Percentiles rank a stretch among this genome's conserved stretches.
phyloP scores from a whole-genome alignment of 2,329 filamentous ascomycete species.

The Apiospora koreana region DNA sequence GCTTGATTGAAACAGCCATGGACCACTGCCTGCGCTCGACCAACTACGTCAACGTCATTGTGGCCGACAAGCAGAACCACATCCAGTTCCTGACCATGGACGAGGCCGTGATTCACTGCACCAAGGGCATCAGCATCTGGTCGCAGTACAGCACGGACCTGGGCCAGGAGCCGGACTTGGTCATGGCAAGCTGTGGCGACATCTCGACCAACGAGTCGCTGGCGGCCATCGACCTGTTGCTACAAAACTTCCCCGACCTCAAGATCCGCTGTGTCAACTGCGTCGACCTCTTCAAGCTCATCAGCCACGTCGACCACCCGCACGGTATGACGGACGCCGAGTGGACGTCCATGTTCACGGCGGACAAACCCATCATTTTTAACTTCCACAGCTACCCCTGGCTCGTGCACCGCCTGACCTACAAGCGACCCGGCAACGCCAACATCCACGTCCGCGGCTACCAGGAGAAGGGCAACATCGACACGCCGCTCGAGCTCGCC shows the following conservation, averaged over 20 bases:
- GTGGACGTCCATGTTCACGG: constrained; percentile 71
- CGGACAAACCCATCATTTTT: constrained; percentile 73
- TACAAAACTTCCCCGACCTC: constrained; percentile 69
- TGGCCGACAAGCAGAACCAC: constrained; percentile 79
- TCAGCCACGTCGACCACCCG: constrained; percentile 68
- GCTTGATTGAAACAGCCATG: too few relatives aligned
- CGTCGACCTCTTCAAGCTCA: constrained; percentile 79
- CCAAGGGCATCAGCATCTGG: constrained; percentile 79
- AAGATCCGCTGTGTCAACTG: constrained; percentile 81
- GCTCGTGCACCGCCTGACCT: constrained; percentile 76
- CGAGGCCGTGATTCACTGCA: constrained; percentile 72
- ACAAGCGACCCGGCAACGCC: constrained; percentile 68
- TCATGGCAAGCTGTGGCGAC: constrained; percentile 78
- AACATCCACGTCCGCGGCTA: constrained; percentile 78
- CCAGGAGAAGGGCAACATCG: constrained; percentile 82
- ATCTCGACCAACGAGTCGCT: constrained; percentile 73
- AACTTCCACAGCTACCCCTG: constrained; percentile 86
- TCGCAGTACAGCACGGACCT: constrained; percentile 73
- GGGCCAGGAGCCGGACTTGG: constrained; percentile 67
- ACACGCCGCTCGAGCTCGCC: constrained; percentile 76
- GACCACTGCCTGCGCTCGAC: constrained; percentile 72
- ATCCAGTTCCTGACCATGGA: constrained; percentile 76
- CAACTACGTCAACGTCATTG: constrained; percentile 82
- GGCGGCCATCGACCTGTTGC: constrained; percentile 72
- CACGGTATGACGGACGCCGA: constrained; percentile 70